Percentiles rank a stretch among this genome's conserved stretches.
Evolutionary conservation across 352 stramenopile species (phyloP).

Genomic region (Phytophthora vignae): DNA sequence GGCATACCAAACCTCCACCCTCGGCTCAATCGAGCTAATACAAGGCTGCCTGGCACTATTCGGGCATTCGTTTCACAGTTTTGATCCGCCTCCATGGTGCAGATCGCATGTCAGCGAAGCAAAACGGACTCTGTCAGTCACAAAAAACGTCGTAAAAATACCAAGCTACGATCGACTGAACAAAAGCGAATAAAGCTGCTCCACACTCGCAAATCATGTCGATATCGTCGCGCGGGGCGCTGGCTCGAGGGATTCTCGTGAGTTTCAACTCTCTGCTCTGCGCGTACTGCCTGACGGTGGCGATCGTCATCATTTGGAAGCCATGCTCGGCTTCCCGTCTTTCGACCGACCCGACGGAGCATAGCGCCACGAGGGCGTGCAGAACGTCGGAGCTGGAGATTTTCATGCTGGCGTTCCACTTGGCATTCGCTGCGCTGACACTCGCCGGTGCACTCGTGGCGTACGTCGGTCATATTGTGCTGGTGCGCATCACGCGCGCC

Average conservation of each 20-base stretch:
- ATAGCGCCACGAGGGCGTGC: neutral
- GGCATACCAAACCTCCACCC: conserved; percentile 37
- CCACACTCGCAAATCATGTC: neutral
- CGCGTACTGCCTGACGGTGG: conserved; percentile 8
- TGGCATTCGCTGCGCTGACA: conserved; percentile 6
- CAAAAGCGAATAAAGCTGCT: neutral
- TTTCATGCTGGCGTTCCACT: conserved; percentile 14
- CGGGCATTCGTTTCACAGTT: conserved; percentile 16
- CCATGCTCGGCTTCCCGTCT: conserved; percentile 3
- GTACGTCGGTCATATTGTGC: conserved; percentile 11
- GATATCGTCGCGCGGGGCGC: conserved; percentile 2
- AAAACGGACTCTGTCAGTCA: conserved; percentile 2
- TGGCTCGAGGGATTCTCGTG: conserved; percentile 8
- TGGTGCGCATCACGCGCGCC: conserved; percentile 1
- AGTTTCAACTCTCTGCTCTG: conserved; percentile 17
- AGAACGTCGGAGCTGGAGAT: conserved; percentile 1
- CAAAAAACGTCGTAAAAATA: neutral
- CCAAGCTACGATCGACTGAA: neutral
- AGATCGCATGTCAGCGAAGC: conserved; percentile 11
- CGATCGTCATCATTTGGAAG: neutral
- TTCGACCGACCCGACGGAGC: neutral
- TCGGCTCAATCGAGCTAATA: neutral
- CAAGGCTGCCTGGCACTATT: neutral
- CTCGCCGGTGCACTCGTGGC: conserved; percentile 1
- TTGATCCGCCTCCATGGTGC: neutral